Conservation (phyloP, 352 stramenopile genomes). For the Phytophthora agathidicida region DNA sequence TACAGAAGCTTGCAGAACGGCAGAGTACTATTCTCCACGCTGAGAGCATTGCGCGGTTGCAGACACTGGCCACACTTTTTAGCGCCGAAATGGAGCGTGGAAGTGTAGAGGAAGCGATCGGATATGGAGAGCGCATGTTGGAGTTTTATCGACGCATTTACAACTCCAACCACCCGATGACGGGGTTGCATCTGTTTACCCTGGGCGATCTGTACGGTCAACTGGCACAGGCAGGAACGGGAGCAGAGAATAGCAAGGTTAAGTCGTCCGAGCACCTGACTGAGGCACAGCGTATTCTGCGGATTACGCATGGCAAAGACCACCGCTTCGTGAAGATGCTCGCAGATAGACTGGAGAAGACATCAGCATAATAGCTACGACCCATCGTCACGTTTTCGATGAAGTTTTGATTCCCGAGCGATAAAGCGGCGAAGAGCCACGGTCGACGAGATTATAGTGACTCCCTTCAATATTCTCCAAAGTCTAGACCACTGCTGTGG, state of each 20-base stretch:
- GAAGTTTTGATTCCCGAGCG: neutral
- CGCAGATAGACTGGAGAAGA: constrained; percentile 31
- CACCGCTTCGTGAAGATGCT: constrained; percentile 55
- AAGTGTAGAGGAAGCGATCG: constrained; percentile 33
- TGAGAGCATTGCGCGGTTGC: constrained; percentile 53
- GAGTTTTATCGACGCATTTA: constrained; percentile 70
- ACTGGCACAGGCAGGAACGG: constrained; percentile 7
- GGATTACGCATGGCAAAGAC: constrained; percentile 56
- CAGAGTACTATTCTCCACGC: constrained; percentile 41
- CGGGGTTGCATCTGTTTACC: constrained; percentile 68
- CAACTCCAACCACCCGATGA: constrained; percentile 61
- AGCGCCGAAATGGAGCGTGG: constrained; percentile 57
- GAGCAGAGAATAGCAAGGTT: constrained; percentile 2
- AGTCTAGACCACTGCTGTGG: too few species aligned
- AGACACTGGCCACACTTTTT: constrained; percentile 58
- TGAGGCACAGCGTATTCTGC: constrained; percentile 51
- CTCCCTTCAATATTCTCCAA: too few species aligned
- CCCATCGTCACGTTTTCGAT: too few species aligned
- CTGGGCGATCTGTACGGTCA: constrained; percentile 58
- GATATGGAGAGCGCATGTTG: constrained; percentile 53
- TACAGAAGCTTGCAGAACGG: constrained; percentile 29
- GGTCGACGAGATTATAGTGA: too few species aligned
- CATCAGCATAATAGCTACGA: constrained; percentile 3
- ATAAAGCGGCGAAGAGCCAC: neutral
- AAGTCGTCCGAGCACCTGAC: constrained; percentile 37